phyloP scores from a whole-genome alignment of 495 filamentous ascomycete species.

The Tuber melanosporum region DNA sequence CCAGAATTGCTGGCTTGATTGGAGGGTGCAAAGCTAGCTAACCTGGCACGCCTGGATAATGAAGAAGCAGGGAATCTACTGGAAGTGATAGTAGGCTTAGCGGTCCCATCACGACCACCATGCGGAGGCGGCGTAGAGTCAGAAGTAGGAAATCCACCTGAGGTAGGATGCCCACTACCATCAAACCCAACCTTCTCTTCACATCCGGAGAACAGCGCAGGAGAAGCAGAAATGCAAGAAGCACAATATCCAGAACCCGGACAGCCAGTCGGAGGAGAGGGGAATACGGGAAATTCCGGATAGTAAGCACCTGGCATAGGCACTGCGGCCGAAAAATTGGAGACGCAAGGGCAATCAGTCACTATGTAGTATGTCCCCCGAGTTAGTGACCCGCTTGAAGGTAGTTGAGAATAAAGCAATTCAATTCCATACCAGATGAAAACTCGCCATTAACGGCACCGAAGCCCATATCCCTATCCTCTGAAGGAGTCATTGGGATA shows the following conservation, averaged over 20 bases:
- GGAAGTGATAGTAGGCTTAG: background rate
- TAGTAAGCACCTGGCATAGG: background rate
- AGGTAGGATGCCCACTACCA: background rate
- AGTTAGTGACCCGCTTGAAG: background rate
- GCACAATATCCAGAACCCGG: background rate
- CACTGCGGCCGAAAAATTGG: background rate
- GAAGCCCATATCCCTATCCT: background rate
- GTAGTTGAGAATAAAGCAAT: background rate
- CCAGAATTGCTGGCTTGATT: background rate
- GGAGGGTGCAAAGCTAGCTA: background rate
- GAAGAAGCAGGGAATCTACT: background rate
- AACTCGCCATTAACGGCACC: background rate
- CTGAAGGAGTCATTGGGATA: background rate
- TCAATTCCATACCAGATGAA: background rate
- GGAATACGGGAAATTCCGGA: background rate
- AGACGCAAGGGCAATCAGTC: background rate
- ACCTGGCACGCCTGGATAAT: background rate
- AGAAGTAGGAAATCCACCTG: background rate
- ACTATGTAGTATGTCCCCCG: background rate
- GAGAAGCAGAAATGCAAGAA: background rate
- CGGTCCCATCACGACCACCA: background rate
- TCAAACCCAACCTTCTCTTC: background rate
- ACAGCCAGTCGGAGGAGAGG: background rate
- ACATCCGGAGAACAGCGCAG: background rate
- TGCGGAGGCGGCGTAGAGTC: background rate